These are phyloP conservation scores for Zygosaccharomyces bisporus DNA, from an alignment of 805 yeast species.

Conservation along the genomic window DNA sequence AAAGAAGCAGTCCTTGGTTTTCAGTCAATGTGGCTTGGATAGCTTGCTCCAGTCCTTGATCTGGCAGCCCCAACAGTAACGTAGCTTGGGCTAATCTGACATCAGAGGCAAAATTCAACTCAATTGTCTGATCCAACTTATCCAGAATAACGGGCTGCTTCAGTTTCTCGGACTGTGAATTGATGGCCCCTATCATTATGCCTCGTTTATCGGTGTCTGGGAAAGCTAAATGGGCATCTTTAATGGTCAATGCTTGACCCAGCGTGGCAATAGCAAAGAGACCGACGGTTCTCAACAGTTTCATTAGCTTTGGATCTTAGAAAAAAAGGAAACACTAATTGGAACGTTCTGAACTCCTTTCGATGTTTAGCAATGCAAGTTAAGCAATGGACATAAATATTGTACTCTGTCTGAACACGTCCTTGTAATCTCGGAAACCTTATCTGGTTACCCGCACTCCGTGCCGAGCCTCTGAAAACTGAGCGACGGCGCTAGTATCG, in stretches of 20 bases:
- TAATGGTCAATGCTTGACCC: constrained; percentile 14
- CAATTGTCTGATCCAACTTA: constrained; percentile 18
- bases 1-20: constrained; percentile 16
- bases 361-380: neutral
- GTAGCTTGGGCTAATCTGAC: constrained; percentile 23
- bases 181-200: constrained; percentile 16
- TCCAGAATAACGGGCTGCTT: constrained; percentile 14
- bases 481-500: constrained; percentile 17
- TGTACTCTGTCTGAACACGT: constrained; percentile 6
- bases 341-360: neutral
- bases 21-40: constrained; percentile 21
- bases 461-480: constrained; percentile 12
- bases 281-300: constrained; percentile 10
- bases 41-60: constrained; percentile 23
- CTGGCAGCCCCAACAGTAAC: constrained; percentile 29
- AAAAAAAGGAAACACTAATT: neutral
- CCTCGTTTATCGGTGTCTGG: constrained; percentile 13
- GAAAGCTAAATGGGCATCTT: constrained; percentile 20
- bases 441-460: constrained; percentile 14
- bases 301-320: constrained; percentile 11
- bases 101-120: constrained; percentile 21
- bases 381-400: neutral
- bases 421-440: neutral
- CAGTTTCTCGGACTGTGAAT: constrained; percentile 9
- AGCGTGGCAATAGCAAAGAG: constrained; percentile 9